These are phyloP conservation scores for Penicillium sp. DNA, from an alignment of 2,329 filamentous ascomycete species.

Conservation along the genomic window DNA sequence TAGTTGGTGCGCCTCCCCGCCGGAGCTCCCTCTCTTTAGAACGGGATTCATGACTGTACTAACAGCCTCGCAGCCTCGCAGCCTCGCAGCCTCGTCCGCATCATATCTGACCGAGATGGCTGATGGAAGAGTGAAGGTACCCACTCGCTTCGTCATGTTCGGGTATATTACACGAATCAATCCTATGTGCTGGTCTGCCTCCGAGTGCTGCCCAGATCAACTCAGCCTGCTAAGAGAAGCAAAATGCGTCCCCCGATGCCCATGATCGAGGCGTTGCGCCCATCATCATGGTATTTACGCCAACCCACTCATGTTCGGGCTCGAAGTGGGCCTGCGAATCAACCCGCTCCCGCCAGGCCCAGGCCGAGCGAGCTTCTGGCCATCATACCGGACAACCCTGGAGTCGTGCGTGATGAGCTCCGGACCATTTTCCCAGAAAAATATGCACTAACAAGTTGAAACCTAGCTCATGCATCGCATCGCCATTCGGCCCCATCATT, in stretches of 20 bases:
- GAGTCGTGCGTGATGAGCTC: neutral
- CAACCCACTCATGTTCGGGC: neutral
- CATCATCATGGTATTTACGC: neutral
- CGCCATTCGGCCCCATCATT: neutral
- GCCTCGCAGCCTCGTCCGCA: neutral
- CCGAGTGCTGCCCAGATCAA: neutral
- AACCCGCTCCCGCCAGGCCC: neutral
- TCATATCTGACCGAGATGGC: neutral
- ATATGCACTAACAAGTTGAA: neutral
- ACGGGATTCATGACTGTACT: neutral
- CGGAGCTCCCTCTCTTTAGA: neutral
- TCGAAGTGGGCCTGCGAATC: neutral
- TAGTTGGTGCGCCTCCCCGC: no score
- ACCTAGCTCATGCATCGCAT: neutral
- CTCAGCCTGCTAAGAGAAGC: neutral
- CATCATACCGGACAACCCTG: neutral
- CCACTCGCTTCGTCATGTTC: neutral
- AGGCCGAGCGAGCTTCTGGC: neutral
- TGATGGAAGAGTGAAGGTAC: neutral
- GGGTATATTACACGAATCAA: neutral
- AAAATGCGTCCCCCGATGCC: neutral
- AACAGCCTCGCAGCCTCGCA: neutral
- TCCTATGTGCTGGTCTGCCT: neutral
- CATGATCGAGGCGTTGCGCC: neutral
- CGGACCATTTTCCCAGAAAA: neutral